These are phyloP conservation scores for Dentipellis sp. DNA, from an alignment of 768 basidiomycete species.

Conservation along the genomic window DNA sequence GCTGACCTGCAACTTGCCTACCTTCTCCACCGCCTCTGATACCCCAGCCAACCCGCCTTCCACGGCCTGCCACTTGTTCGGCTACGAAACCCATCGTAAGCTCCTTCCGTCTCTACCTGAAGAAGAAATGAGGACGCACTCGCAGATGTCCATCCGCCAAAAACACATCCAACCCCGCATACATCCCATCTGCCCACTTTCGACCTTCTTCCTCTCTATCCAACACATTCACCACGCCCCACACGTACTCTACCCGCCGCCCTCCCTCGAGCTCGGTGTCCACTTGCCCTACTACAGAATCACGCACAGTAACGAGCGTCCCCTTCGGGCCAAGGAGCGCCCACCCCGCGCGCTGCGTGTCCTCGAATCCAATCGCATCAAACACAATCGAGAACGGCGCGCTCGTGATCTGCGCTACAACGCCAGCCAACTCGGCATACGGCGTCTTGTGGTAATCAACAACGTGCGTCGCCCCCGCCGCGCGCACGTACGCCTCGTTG, in stretches of 20 bases:
- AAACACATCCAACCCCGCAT: too few relatives aligned
- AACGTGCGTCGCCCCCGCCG: slow-evolving; percentile 11
- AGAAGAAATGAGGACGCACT: too few relatives aligned
- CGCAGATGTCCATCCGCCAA: too few relatives aligned
- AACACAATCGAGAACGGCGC: slow-evolving; percentile 12
- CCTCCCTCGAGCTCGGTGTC: slow-evolving; percentile 7
- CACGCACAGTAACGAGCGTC: slow-evolving; percentile 5
- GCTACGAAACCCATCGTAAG: too few relatives aligned
- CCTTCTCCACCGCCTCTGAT: too few relatives aligned
- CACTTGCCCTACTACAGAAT: slow-evolving; percentile 6
- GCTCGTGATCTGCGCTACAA: slow-evolving; percentile 5
- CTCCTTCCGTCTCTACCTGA: too few relatives aligned
- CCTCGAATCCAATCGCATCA: slow-evolving; percentile 5
- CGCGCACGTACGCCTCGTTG: slow-evolving; percentile 4
- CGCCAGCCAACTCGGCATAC: background rate
- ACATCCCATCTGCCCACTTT: too few relatives aligned
- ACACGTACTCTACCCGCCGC: background rate
- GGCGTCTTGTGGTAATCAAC: slow-evolving; percentile 4
- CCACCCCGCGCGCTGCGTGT: slow-evolving; percentile 8
- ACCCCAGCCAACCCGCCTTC: too few relatives aligned
- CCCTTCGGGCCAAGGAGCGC: slow-evolving; percentile 12
- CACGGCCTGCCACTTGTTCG: too few relatives aligned
- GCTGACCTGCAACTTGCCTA: too few relatives aligned
- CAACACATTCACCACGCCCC: too few relatives aligned
- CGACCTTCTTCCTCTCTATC: too few relatives aligned